Evolutionary conservation across 768 basidiomycete species (phyloP), one percentile per base, ranked within the genome.

Genomic region (Punctularia strigosozonata): DNA sequence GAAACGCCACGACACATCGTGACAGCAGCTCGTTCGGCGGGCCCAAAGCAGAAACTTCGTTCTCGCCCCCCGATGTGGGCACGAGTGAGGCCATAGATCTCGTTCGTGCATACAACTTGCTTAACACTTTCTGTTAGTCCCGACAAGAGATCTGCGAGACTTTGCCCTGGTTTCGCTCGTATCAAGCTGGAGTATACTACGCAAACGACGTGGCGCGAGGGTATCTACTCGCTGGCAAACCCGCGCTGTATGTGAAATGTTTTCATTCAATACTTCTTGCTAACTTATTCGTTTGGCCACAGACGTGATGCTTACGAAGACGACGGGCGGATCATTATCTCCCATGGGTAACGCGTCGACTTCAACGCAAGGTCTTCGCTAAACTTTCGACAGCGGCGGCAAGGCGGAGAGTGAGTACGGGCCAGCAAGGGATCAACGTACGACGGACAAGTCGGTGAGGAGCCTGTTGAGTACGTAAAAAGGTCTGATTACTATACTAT

Each of bases 121-220:
- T 23, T n/a, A 20, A 46, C 12, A 44, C 37, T 13, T 10, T 45
- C n/a, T n/a, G n/a, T 31, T 39, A 87, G 84, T 80, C 83, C 19
- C 74, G 86, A 30, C 84, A 87, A 59, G 86, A 88, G 58, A 68
- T 89, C 2, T 88, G 86, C 59, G 86, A 89, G 55, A 71, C 78
- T 4, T 74, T 80, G 35, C 74, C 77, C 17, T 78, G 75, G 69
- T 84, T 82, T 55, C 64, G 73, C 23, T 77, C 72, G 45, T 89
- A 84, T 52, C 86, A 90, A 55, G 63, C 82, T 8, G 86, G 86
- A 6, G 85, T 90, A 4, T 88, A 88, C 53, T 73, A 68, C 37
- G 54, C 57, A 18, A 62, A 73, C 19, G 69, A 75, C 38, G 55
- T 71, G 14, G 81, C 71, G 14, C 78, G 73, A 51, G 86, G 87